Base-by-base conservation (phyloP, 148 eudicot species). In the Cornus kousa region DNA sequence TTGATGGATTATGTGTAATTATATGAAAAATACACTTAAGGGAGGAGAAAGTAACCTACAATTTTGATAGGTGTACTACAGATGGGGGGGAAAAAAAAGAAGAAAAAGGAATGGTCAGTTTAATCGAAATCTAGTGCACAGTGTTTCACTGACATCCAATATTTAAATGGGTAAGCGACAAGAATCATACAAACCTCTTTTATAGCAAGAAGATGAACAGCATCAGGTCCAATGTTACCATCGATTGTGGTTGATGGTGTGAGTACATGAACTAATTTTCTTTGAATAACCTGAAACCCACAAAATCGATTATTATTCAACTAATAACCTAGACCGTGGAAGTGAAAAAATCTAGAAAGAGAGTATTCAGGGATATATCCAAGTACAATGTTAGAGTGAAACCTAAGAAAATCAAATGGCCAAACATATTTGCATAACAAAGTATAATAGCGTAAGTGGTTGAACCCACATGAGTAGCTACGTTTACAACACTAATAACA, bases 151-250 rank as follows among this genome's bases (percentile, higher is more conserved):
- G 24, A 68, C 33, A 69, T 37, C 68, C 40, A 16, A 14, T 39
- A 67, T 55, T n/a, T 55, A 24, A 20, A 33, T 5, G 11, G 74
- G 59, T 69, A 35, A 78, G 57, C 37, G 37, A 13, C 24, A 37
- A 59, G 73, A 75, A 71, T 60, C 20, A 62, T 77, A 78, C 83
- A 60, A 74, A 96, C 99, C 99, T 94, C 99, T 80, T 89, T 93
- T 85, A 96, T 78, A 72, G 94, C 87, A 80, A 96, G 95, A 87
- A 96, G 99, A 85, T 96, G 99, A 76, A 96, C 93, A 78, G 99
- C 97, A 87, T 96, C 97, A 81, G 99, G 98, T 76, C 97, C 97
- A 79, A 96, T 88, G 77, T 92, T 92, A 71, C 85, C 97, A 78
- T 91, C 94, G 55, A 80, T 79, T 81, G 89, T 72, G 37, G 97